Percentiles rank a stretch among this genome's conserved stretches.
Evolutionary conservation across 495 filamentous ascomycete species (phyloP).

Genomic region (Extremus antarcticus): DNA sequence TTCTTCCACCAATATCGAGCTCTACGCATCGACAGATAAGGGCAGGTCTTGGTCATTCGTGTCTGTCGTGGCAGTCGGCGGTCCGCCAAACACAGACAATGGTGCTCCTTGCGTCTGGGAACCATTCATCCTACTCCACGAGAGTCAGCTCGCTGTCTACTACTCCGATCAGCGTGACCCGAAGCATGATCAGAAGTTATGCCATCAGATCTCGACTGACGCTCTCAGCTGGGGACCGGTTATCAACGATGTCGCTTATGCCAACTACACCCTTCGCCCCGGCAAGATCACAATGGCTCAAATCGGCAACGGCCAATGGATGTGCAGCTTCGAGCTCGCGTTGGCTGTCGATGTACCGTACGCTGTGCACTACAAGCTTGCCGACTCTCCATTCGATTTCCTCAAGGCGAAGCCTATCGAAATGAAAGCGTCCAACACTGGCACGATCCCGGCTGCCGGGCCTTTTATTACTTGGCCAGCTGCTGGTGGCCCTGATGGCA

Average conservation of each 20-base stretch:
- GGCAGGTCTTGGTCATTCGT: conserved; percentile 64
- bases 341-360: too few species aligned
- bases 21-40: conserved; percentile 51
- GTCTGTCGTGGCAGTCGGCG: conserved; percentile 53
- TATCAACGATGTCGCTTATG: conserved; percentile 51
- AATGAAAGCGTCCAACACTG: too few species aligned
- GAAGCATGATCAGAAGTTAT: conserved; percentile 47
- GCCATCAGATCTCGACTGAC: conserved; percentile 49
- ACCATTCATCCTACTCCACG: conserved; percentile 36
- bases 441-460: too few species aligned
- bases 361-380: too few species aligned
- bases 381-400: too few species aligned
- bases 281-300: too few species aligned
- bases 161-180: conserved; percentile 60
- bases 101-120: conserved; percentile 61
- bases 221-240: conserved; percentile 45
- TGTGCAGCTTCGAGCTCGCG: too few species aligned
- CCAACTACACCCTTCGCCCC: conserved; percentile 50
- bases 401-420: too few species aligned
- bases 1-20: conserved; percentile 51
- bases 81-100: conserved; percentile 48
- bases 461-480: too few species aligned
- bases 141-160: conserved; percentile 46
- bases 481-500: too few species aligned
- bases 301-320: too few species aligned